These are phyloP conservation scores for Fusarium tuaranense DNA, from an alignment of 2,329 filamentous ascomycete species.

Conservation along the genomic window DNA sequence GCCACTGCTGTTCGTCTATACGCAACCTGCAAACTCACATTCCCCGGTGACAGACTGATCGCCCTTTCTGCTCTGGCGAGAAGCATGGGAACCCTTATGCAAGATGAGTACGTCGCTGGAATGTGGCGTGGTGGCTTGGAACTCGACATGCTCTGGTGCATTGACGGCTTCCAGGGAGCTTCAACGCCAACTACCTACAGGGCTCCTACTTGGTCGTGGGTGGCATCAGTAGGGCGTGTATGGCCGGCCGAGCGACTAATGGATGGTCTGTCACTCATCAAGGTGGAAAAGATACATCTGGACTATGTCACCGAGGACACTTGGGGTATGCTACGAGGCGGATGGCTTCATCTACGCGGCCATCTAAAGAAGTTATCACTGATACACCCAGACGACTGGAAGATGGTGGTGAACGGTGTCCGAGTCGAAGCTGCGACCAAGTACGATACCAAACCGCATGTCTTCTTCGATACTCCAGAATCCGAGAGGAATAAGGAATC, in stretches of 20 bases:
- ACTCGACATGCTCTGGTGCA: not conserved
- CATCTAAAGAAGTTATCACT: not conserved
- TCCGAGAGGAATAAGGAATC: not conserved
- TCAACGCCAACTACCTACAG: not conserved
- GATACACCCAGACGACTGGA: not conserved
- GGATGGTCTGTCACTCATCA: not conserved
- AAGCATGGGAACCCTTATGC: not conserved
- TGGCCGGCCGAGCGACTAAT: not conserved
- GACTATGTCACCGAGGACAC: not conserved
- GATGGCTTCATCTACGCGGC: not conserved
- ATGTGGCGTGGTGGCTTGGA: conserved; percentile 24
- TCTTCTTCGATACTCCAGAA: not conserved
- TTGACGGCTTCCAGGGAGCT: not conserved
- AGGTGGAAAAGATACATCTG: not conserved
- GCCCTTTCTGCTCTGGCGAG: conserved; percentile 19
- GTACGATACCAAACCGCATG: rapidly evolving
- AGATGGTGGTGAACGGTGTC: not conserved
- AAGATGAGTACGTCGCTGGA: conserved; percentile 19
- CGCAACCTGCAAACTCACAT: not conserved
- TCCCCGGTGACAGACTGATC: conserved; percentile 13
- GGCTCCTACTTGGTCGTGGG: not conserved
- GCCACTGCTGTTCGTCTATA: not conserved
- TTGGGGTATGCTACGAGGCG: not conserved
- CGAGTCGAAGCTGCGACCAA: not conserved
- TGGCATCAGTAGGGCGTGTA: not conserved